A percentile compares a stretch with the other conserved stretches of the same genome.
These are phyloP conservation scores for Bipolaris sorokiniana DNA, from an alignment of 2,329 filamentous ascomycete genomes.

Conservation along the genomic window DNA sequence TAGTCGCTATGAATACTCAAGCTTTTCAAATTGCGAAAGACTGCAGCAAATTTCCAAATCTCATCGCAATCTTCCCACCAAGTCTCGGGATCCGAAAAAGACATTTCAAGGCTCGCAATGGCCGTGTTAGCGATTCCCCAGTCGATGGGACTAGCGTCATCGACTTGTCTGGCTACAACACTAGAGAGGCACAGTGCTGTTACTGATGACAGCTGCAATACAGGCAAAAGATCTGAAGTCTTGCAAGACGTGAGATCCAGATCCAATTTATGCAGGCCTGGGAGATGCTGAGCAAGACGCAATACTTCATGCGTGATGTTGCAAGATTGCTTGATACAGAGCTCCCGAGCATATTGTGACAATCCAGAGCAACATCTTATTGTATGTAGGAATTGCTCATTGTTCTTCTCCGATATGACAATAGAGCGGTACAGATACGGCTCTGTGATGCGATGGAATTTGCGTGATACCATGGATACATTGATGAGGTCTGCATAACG, in stretches of 20 bases:
- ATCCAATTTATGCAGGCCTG: constrained; percentile 9
- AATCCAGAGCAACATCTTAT: neutral
- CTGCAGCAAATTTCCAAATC: constrained; percentile 4
- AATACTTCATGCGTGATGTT: neutral
- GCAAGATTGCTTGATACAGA: neutral
- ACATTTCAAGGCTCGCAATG: constrained; percentile 8
- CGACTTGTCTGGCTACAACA: neutral
- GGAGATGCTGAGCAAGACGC: constrained; percentile 1
- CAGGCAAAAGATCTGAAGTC: constrained; percentile 1
- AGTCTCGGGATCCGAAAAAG: constrained; percentile 1
- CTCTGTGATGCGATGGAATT: constrained; percentile 13
- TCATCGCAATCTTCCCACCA: constrained; percentile 7
- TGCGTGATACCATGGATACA: constrained; percentile 14
- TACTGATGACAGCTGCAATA: constrained; percentile 5
- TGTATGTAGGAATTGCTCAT: neutral
- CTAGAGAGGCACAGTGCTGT: constrained; percentile 5
- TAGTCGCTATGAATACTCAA: constrained; percentile 6
- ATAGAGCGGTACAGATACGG: constrained; percentile 14
- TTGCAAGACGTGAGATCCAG: neutral
- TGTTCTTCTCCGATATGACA: neutral
- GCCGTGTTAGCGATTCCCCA: constrained; percentile 14
- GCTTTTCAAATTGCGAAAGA: constrained; percentile 4
- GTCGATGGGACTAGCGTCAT: neutral
- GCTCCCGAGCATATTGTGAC: neutral
- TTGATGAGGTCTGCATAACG: constrained; percentile 8